These are phyloP conservation scores for Mucuna pruriens DNA, from an alignment of 306 rosid species.

Conservation along the genomic window DNA sequence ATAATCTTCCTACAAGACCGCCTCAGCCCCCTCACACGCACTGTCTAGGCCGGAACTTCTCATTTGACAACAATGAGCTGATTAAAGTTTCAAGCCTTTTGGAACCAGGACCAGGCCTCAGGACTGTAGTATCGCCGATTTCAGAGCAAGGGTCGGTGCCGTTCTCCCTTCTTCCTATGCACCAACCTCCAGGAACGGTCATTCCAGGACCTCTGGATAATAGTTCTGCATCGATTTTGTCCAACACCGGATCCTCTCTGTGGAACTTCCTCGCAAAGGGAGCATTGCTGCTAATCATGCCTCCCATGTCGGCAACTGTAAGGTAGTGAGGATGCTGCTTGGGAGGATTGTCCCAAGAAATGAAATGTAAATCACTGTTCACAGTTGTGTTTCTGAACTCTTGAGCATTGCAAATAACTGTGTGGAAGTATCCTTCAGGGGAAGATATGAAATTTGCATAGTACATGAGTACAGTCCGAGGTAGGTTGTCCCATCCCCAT, in stretches of 20 bases:
- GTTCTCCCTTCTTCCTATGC: conserved; percentile 79
- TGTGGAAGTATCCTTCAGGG: conserved; percentile 97
- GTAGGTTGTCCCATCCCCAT: conserved; percentile 99
- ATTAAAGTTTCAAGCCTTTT: conserved; percentile 78
- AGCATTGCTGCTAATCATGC: conserved; percentile 78
- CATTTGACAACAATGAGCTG: conserved; percentile 68
- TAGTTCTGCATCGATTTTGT: conserved; percentile 73
- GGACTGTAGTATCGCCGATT: conserved; percentile 58
- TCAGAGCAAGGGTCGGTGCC: conserved; percentile 86
- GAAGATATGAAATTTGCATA: conserved; percentile 93
- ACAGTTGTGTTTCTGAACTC: conserved; percentile 95
- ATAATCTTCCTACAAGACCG: conserved; percentile 36
- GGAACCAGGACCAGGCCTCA: conserved; percentile 81
- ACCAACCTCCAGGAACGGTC: conserved; percentile 98
- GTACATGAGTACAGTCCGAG: conserved; percentile 93
- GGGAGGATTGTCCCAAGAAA: conserved; percentile 99
- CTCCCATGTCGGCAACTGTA: conserved; percentile 62
- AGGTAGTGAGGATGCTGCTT: conserved; percentile 99
- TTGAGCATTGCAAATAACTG: conserved; percentile 92
- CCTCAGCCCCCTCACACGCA: conserved; percentile 55
- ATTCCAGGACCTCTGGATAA: conserved; percentile 65
- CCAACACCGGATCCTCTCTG: conserved; percentile 78
- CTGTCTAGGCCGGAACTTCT: conserved; percentile 81
- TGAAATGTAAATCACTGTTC: conserved; percentile 90
- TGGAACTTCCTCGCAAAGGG: conserved; percentile 95